Percentiles rank a stretch among this genome's conserved stretches.
Evolutionary conservation across 2,329 filamentous ascomycete genomes (phyloP).

Genomic region (Aspergillaceae sp.): DNA sequence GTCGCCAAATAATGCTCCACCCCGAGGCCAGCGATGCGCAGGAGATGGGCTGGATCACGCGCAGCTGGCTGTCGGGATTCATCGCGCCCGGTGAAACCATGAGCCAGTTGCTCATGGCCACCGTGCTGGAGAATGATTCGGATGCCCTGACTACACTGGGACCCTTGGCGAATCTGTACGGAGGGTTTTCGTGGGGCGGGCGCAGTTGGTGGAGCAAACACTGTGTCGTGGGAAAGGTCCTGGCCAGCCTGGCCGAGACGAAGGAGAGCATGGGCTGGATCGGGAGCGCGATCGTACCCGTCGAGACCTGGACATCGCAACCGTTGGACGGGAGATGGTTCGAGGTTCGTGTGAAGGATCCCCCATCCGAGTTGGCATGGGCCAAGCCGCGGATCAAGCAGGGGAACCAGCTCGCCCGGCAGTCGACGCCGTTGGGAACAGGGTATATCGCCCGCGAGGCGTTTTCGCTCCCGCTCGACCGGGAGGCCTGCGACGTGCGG

Average conservation of each 20-base stretch:
- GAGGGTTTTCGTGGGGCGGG: slow-evolving; percentile 45
- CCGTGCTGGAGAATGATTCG: slow-evolving; percentile 48
- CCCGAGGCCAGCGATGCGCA: slow-evolving; percentile 3
- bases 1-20: slow-evolving; percentile 22
- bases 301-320: slow-evolving; percentile 18
- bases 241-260: slow-evolving; percentile 39
- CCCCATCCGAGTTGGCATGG: slow-evolving; percentile 8
- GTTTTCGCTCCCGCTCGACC: slow-evolving; percentile 33
- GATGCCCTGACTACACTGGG: slow-evolving; percentile 42
- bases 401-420: slow-evolving; percentile 28
- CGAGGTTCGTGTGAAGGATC: slow-evolving; percentile 34
- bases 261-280: slow-evolving; percentile 51
- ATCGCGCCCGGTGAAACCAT: slow-evolving; percentile 47
- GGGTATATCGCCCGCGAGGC: slow-evolving; percentile 29
- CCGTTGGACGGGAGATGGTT: slow-evolving; percentile 41
- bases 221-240: slow-evolving; percentile 46
- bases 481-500: background rate
- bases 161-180: slow-evolving; percentile 44
- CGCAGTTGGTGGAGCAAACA: slow-evolving; percentile 51
- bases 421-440: slow-evolving; percentile 34
- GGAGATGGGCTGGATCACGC: slow-evolving; percentile 47
- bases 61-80: slow-evolving; percentile 47
- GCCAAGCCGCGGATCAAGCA: slow-evolving; percentile 36
- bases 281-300: slow-evolving; percentile 34
- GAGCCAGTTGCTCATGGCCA: slow-evolving; percentile 48